Evolutionary conservation across 1,139 yeast genomes (phyloP), one percentile per base, ranked within the genome.

Genomic region (Geotrichum restrictum): DNA sequence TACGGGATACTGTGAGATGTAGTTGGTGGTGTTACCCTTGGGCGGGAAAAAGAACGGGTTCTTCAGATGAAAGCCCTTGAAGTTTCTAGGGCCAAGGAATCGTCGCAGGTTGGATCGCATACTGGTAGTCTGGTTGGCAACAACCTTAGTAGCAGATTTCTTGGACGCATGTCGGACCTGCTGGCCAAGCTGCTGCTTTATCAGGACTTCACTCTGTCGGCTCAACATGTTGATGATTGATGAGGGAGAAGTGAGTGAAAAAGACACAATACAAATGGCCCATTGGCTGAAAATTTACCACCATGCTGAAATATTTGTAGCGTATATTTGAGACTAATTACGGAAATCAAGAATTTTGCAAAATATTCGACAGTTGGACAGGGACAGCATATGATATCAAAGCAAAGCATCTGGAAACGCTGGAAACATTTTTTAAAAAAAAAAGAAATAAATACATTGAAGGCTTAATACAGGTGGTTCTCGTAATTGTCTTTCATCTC

Each of bases 31-130:
- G 64, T 88, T 88, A 64, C 85, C 73, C 60, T 79, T 83, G 14
- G 91, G 84, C 13, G 94, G 84, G 60, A 78, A 76, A 62, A 79
- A 83, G 69, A 87, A 86, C 66, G 83, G 87, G 75, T 89, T 91
- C 64, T 81, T 72, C 59, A 76, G 75, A 70, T 88, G 87, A 62
- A 88, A 91, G 31, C 97, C 97, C 65, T 86, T 82, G 67, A 81
- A 78, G 69, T 88, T 88, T 66, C 76, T 80, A 36, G 95, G 95
- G 2, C 98, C 98, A 55, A 88, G 73, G 71, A 87, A 87, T 48
- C 58, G 49, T 4, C 57, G 72, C 74, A 61, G 74, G 75, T 70
- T 79, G 63, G 56, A 74, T 70, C 62, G 74, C 63, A 50, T 64
- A 57, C 62, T 70, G 29, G 60, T 57, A 41, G 56, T 51, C 44